Evolutionary conservation across 2,329 filamentous ascomycete genomes (phyloP).

Genomic region (Harringtonia lauricola): DNA sequence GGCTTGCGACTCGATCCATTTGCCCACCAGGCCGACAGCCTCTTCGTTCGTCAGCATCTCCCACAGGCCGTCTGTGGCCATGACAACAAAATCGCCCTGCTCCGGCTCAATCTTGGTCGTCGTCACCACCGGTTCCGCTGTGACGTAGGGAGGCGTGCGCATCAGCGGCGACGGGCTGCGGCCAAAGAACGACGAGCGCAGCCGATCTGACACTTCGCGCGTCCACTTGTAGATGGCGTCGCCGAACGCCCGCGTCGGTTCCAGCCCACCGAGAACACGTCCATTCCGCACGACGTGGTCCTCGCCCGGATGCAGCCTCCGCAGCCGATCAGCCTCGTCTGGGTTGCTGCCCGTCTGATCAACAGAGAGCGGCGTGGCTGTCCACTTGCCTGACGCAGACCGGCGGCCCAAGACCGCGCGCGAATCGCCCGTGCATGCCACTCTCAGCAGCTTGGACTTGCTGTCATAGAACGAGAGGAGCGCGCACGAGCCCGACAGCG

Average conservation of each 20-base stretch:
- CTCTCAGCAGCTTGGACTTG: conserved; percentile 73
- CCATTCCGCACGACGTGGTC: conserved; percentile 80
- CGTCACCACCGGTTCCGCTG: conserved; percentile 87
- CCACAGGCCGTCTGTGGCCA: conserved; percentile 96
- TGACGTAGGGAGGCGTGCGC: conserved; percentile 92
- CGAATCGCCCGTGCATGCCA: conserved; percentile 95
- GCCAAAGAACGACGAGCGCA: conserved; percentile 81
- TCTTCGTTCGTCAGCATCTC: conserved; percentile 99
- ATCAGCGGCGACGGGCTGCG: conserved; percentile 65
- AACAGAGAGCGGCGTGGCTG: conserved; percentile 75
- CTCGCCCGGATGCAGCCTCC: conserved; percentile 80
- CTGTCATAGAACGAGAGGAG: conserved; percentile 94
- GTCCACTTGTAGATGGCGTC: conserved; percentile 98
- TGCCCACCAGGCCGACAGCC: conserved; percentile 88
- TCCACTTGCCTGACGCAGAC: conserved; percentile 76
- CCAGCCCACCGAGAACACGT: conserved; percentile 80
- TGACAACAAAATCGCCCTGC: conserved; percentile 87
- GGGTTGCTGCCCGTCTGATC: conserved; percentile 90
- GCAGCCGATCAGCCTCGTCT: conserved; percentile 72
- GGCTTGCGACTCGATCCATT: conserved; percentile 82
- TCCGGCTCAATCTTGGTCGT: conserved; percentile 85
- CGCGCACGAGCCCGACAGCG: conserved; percentile 92
- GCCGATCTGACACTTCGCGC: conserved; percentile 67
- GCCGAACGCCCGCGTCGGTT: conserved; percentile 89
- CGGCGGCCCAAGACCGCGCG: conserved; percentile 82